Evolutionary conservation across 2,329 filamentous ascomycete species (phyloP), one percentile per base, ranked within the genome.

Genomic region (Didymella pinodella): DNA sequence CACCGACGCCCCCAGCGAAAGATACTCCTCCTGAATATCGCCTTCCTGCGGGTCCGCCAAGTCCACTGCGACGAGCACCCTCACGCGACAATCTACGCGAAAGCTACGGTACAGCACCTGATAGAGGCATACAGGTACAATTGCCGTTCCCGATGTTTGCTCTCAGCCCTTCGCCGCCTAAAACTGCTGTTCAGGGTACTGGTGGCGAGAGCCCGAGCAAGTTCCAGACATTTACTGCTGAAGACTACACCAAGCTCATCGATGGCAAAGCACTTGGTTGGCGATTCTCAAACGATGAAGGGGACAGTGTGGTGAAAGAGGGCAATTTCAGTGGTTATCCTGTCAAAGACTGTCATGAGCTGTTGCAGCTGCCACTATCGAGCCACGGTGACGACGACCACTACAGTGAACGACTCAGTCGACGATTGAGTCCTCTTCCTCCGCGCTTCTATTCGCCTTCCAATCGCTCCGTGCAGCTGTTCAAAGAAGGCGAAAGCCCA

Each of bases 1-100:
- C 79, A 12, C 79, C 79, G 5, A 80, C 79, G 2, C 80, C 79
- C 20, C 79, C 78, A 6, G 69, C 75, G 14, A 81, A 82, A 56
- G 77, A 81, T 57, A 81, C 80, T 0, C 79, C 79, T 31, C 78
- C 77, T 2, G 52, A 69, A 3, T 25, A 47, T 41, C 64, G 59
- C 32, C 22, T 54, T 25, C 28, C 26, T 18, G 28, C 32, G 1
- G 56, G 60, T 18, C 47, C 63, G 16, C 10, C 58, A 14, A 69
- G 65, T 44, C 67, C 66, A 18, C 63, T 71, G 28, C 66, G 66
- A 29, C 63, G 63, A 45, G 60, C 62, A 28, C 53, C 57, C 8
- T 64, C 58, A 26, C 49, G 58, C 3, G 49, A 63, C 7, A 55
- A 66, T 10, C 60, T 66, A 7, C 68, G 65, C 40, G 61, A 63